phyloP scores from a whole-genome alignment of 2,329 filamentous ascomycete genomes.

The Penicillium sp. region DNA sequence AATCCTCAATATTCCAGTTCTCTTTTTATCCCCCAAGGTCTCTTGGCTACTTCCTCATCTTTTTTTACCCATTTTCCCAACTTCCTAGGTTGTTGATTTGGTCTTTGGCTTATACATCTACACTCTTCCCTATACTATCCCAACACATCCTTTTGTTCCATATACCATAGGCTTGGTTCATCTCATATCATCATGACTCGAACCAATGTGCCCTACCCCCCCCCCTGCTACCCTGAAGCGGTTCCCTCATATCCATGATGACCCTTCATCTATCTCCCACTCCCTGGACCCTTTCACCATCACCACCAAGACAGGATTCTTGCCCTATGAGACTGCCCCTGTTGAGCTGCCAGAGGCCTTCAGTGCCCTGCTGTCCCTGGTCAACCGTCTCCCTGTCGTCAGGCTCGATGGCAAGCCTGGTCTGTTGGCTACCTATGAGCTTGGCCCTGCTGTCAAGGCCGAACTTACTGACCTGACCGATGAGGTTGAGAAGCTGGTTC shows the following conservation, averaged over 20 bases:
- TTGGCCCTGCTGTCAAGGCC: slow-evolving; percentile 72
- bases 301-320: slow-evolving; percentile 47
- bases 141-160: background rate
- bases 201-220: slow-evolving; percentile 31
- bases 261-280: slow-evolving; percentile 41
- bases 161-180: background rate
- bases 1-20: slow-evolving; percentile 19
- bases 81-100: slow-evolving; percentile 17
- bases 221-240: slow-evolving; percentile 36
- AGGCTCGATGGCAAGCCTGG: slow-evolving; percentile 71
- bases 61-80: slow-evolving; percentile 19
- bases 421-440: slow-evolving; percentile 68
- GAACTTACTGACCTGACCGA: slow-evolving; percentile 74
- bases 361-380: slow-evolving; percentile 66
- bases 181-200: slow-evolving; percentile 35
- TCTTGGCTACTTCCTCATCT: background rate
- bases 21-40: slow-evolving; percentile 16
- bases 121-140: background rate
- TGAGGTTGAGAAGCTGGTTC: slow-evolving; percentile 65
- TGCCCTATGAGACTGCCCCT: slow-evolving; percentile 42
- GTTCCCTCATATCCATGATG: slow-evolving; percentile 47
- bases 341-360: slow-evolving; percentile 69
- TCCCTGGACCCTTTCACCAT: slow-evolving; percentile 49
- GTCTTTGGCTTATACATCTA: slow-evolving; percentile 7
- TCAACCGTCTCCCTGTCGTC: slow-evolving; percentile 75